phyloP scores from a whole-genome alignment of 805 yeast species.

The Lipomyces spencermartinsiae region DNA sequence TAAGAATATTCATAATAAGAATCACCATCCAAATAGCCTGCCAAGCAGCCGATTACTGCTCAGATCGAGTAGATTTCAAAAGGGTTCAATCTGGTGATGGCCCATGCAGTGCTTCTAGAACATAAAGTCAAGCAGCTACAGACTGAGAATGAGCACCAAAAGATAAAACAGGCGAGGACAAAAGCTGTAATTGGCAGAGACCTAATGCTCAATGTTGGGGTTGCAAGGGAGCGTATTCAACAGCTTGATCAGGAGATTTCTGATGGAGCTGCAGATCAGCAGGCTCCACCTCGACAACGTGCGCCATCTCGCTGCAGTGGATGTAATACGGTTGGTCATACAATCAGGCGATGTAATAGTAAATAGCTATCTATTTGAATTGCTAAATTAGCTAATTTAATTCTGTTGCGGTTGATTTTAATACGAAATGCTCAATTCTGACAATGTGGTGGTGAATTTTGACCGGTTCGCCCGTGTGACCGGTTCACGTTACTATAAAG shows the following conservation, averaged over 20 bases:
- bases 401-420: too few species aligned
- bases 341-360: too few species aligned
- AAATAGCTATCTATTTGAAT: too few species aligned
- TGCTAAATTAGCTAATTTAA: too few species aligned
- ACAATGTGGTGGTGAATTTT: too few species aligned
- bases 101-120: background rate
- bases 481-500: too few species aligned
- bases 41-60: background rate
- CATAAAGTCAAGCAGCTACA: background rate
- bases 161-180: background rate
- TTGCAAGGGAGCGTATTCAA: constrained; percentile 2
- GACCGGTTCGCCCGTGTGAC: too few species aligned
- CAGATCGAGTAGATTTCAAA: background rate
- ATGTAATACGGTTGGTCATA: background rate
- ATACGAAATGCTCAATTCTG: too few species aligned
- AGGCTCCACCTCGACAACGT: background rate
- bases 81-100: background rate
- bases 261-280: constrained; percentile 1
- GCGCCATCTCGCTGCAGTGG: background rate
- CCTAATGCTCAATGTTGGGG: constrained; percentile 1
- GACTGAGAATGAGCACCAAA: background rate
- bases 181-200: background rate
- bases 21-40: background rate
- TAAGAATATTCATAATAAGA: background rate
- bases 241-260: background rate